Evolutionary conservation across 345 rosid species (phyloP).

Genomic region (Ceriops tagal): DNA sequence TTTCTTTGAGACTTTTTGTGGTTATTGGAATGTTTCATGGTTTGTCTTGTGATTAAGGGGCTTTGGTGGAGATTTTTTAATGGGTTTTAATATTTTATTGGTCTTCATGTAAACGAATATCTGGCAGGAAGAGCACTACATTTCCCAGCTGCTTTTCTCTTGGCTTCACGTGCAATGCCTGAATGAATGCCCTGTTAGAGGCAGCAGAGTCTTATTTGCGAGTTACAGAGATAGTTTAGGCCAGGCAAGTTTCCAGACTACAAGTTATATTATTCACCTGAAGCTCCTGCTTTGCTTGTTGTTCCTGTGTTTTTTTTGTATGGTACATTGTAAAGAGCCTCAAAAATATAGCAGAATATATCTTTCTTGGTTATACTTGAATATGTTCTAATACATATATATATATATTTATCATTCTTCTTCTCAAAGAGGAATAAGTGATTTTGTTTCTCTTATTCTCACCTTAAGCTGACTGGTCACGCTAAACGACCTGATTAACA

Average conservation of each 20-base stretch:
- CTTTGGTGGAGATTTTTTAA: no score
- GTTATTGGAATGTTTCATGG: no score
- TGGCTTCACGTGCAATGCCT: slow-evolving; percentile 20
- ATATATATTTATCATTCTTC: no score
- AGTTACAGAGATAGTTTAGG: slow-evolving; percentile 19
- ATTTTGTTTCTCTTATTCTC: neutral
- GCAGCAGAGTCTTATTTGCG: slow-evolving; percentile 25
- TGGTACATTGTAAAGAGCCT: no score
- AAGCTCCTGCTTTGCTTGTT: no score
- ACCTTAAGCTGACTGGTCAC: neutral
- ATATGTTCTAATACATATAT: neutral
- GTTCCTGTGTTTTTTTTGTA: no score
- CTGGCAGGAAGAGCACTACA: slow-evolving; percentile 21
- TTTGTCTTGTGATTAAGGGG: no score
- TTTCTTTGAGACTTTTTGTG: no score
- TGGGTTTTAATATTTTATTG: neutral
- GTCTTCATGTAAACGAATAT: neutral
- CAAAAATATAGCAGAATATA: no score
- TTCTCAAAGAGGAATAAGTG: neutral
- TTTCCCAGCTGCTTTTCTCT: slow-evolving; percentile 18
- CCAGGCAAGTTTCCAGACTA: slow-evolving; percentile 16
- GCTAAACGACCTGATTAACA: no score
- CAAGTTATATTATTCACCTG: neutral
- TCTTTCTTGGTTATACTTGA: neutral
- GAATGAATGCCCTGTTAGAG: slow-evolving; percentile 11